phyloP scores from a whole-genome alignment of 1,139 yeast genomes.

The Hansenula sp. region DNA sequence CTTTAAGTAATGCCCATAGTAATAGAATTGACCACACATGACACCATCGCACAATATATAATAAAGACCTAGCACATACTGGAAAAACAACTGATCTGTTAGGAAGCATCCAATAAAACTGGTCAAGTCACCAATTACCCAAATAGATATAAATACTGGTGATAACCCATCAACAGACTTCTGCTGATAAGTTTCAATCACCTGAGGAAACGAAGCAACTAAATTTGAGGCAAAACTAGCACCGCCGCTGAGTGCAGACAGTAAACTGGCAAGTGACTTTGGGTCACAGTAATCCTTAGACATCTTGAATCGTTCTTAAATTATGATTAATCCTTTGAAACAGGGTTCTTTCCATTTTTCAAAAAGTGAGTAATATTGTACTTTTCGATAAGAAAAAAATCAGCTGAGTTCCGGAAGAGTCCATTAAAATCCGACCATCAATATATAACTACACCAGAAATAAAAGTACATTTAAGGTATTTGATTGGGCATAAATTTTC shows the following conservation, averaged over 20 bases:
- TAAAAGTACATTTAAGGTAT: too few relatives aligned
- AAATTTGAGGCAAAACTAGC: slow-evolving; percentile 66
- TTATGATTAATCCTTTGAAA: not conserved
- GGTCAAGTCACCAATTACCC: slow-evolving; percentile 84
- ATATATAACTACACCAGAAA: too few relatives aligned
- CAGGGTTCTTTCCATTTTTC: too few relatives aligned
- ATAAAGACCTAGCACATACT: slow-evolving; percentile 68
- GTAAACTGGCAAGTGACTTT: slow-evolving; percentile 10
- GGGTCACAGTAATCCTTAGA: slow-evolving; percentile 7
- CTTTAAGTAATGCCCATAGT: slow-evolving; percentile 47
- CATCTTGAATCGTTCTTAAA: not conserved
- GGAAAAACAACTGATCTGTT: slow-evolving; percentile 76
- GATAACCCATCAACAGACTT: slow-evolving; percentile 88
- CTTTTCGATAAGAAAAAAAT: not conserved
- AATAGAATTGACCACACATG: slow-evolving; percentile 72
- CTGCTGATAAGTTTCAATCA: slow-evolving; percentile 65
- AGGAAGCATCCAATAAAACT: slow-evolving; percentile 77
- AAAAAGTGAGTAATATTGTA: too few relatives aligned
- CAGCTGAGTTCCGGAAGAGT: not conserved
- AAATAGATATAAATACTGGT: slow-evolving; percentile 65
- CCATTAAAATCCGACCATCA: too few relatives aligned
- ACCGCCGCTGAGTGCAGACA: slow-evolving; percentile 39
- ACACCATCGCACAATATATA: slow-evolving; percentile 71
- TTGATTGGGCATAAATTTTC: too few relatives aligned
- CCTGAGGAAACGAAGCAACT: slow-evolving; percentile 88